Evolutionary conservation across 2,329 filamentous ascomycete species (phyloP).

Genomic region (Fusarium setosum): DNA sequence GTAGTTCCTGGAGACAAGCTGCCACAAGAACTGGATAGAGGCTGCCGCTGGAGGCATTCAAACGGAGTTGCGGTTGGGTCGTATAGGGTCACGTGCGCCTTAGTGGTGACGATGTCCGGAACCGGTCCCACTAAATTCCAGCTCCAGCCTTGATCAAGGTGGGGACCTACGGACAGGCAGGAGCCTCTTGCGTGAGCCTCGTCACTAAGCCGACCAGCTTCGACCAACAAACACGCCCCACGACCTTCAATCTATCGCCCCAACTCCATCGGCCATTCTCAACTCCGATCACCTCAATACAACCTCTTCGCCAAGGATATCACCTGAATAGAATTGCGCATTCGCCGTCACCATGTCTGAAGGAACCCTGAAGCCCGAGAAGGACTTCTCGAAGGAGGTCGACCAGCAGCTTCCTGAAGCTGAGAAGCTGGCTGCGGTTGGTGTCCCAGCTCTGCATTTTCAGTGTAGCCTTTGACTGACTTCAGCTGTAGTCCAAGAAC

Average conservation of each 20-base stretch:
- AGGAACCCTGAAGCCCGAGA: slow-evolving; percentile 89
- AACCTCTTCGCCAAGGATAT: neutral
- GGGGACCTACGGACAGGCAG: slow-evolving; percentile 46
- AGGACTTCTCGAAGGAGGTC: slow-evolving; percentile 98
- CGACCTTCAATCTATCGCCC: slow-evolving; percentile 35
- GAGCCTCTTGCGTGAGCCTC: slow-evolving; percentile 53
- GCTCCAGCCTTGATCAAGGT: slow-evolving; percentile 26
- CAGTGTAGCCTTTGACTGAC: slow-evolving; percentile 19
- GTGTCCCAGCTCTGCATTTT: slow-evolving; percentile 47
- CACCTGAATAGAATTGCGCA: slow-evolving; percentile 13
- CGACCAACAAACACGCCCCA: slow-evolving; percentile 40
- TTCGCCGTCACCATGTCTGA: slow-evolving; percentile 74
- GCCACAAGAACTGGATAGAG: too few relatives aligned
- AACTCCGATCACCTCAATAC: neutral
- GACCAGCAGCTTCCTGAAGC: slow-evolving; percentile 92
- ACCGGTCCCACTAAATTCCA: slow-evolving; percentile 39
- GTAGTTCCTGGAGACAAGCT: too few relatives aligned
- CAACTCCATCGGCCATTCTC: slow-evolving; percentile 27
- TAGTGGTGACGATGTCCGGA: slow-evolving; percentile 20
- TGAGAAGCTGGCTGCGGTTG: slow-evolving; percentile 87
- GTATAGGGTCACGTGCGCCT: slow-evolving; percentile 19
- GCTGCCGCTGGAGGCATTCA: too few relatives aligned
- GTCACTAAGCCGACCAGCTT: slow-evolving; percentile 45
- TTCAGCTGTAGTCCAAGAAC: slow-evolving; percentile 67
- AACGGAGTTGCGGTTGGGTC: neutral